These are phyloP conservation scores for Sanghuangporus weigelae DNA, from an alignment of 1,284 basidiomycete genomes.

Conservation along the genomic window DNA sequence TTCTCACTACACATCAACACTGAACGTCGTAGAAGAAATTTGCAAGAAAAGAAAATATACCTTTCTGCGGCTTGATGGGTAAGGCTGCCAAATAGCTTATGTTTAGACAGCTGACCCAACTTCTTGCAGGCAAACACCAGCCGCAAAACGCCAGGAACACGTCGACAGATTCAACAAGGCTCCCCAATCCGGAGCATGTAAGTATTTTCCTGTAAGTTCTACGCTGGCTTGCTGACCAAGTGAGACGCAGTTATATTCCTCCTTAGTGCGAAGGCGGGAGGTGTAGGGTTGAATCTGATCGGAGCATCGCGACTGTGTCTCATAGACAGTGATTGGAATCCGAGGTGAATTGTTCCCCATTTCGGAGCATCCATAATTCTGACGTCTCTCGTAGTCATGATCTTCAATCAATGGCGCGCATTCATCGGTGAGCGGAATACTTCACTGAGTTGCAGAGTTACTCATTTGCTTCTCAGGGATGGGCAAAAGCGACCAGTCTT, in stretches of 20 bases:
- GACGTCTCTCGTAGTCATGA: conserved; percentile 57
- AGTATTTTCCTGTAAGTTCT: conserved; percentile 15
- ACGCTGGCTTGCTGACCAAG: conserved; percentile 1
- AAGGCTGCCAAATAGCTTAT: conserved; percentile 16
- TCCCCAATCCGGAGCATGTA: conserved; percentile 66
- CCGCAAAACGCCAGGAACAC: conserved; percentile 76
- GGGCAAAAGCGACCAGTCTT: conserved; percentile 91
- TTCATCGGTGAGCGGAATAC: conserved; percentile 68
- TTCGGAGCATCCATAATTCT: not conserved
- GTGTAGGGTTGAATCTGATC: conserved; percentile 91
- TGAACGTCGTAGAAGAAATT: conserved; percentile 87
- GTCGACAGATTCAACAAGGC: conserved; percentile 79
- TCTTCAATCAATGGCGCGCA: conserved; percentile 96
- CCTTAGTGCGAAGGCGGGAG: conserved; percentile 93
- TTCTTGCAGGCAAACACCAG: conserved; percentile 63
- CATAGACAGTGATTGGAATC: conserved; percentile 96
- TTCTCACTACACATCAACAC: conserved; percentile 86
- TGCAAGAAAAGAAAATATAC: conserved; percentile 76
- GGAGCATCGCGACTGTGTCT: conserved; percentile 83
- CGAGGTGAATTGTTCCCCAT: conserved; percentile 47
- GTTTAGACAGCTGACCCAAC: not conserved
- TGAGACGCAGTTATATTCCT: conserved; percentile 78
- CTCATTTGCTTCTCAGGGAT: conserved; percentile 50
- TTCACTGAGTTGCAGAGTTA: not conserved
- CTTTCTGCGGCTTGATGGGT: conserved; percentile 89